A percentile compares a stretch with the other conserved stretches of the same genome.
phyloP scores from a whole-genome alignment of 2,329 filamentous ascomycete genomes.

The Colletotrichum theobromicola region DNA sequence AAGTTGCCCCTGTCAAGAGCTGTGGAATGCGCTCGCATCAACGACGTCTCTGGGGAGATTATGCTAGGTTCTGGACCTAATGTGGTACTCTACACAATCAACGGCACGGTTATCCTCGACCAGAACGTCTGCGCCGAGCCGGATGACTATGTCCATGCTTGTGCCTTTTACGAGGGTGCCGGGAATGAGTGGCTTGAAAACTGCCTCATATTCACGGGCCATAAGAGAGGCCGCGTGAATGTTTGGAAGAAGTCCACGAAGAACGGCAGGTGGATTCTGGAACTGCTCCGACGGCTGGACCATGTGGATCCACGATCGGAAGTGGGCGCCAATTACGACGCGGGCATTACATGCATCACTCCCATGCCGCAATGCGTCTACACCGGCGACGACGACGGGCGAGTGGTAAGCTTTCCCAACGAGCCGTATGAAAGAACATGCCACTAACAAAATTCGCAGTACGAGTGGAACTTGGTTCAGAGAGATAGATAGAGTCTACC shows the following conservation, averaged over 20 bases:
- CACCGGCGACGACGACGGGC: conserved; percentile 91
- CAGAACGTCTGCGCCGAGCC: conserved; percentile 75
- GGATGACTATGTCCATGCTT: conserved; percentile 80
- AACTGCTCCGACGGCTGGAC: conserved; percentile 81
- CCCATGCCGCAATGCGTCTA: conserved; percentile 86
- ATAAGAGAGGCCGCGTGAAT: conserved; percentile 83
- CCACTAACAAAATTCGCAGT: conserved; percentile 43
- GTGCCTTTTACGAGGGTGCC: conserved; percentile 90
- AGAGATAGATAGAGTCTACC: conserved; percentile 56
- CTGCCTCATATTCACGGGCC: conserved; percentile 87
- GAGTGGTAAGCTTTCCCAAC: conserved; percentile 67
- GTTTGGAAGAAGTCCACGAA: conserved; percentile 67
- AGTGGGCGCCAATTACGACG: conserved; percentile 61
- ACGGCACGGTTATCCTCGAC: conserved; percentile 81
- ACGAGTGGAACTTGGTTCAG: conserved; percentile 68
- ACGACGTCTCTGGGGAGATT: conserved; percentile 90
- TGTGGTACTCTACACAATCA: conserved; percentile 83
- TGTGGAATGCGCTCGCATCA: conserved; percentile 80
- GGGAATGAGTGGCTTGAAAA: conserved; percentile 92
- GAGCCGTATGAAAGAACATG: neutral
- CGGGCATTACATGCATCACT: conserved; percentile 84
- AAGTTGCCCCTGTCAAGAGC: conserved; percentile 66
- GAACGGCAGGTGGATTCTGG: conserved; percentile 74
- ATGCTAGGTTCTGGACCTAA: conserved; percentile 80
- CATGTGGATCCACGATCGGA: conserved; percentile 74